Evolutionary conservation across 495 filamentous ascomycete species (phyloP), one percentile per base, ranked within the genome.

Genomic region (Penicillium goetzii): DNA sequence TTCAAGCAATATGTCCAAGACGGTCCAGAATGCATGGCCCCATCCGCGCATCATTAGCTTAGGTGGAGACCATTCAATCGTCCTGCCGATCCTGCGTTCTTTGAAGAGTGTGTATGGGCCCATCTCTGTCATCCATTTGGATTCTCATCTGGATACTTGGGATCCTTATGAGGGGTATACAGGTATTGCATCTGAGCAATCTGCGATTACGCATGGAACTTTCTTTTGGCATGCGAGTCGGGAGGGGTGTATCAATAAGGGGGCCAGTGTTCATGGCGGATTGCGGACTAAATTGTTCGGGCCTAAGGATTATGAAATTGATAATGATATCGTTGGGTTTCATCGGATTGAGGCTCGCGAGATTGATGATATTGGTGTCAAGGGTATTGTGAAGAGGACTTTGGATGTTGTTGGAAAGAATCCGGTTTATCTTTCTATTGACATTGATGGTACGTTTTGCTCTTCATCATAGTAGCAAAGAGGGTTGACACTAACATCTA

Each of bases 61-160:
- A 10, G 36, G 36, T 4, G 36, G 36, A 1, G 36, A 38, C 10
- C 36, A 38, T 15, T 38, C 36, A 4, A 38, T 38, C 15, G 36
- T 38, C 36, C 36, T 38, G 14, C 36, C 36, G 1, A 38, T 38
- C 14, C 14, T 38, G 36, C 36, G 36, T 15, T 38, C 36, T 1
- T 38, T 38, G 36, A 38, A 38, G 14, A 38, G 36, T 15, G 36
- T 38, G 36, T 38, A 38, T 4, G 36, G 36, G 14, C 36, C 36
- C 2, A 38, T 38, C 15, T 38, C 88, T 38, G 84, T 87, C 0
- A 81, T 88, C 40, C 86, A 88, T 68, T 81, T 88, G 21, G 86
- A 88, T 60, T 80, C 78, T n/a, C 85, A 88, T 70, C 76, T 88
- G 23, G 80, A 81, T 56, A 84, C 83, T 0, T 84, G 81, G 81